Base-by-base conservation (phyloP, 2,329 filamentous ascomycete species). In the Leptographium radiaticola region DNA sequence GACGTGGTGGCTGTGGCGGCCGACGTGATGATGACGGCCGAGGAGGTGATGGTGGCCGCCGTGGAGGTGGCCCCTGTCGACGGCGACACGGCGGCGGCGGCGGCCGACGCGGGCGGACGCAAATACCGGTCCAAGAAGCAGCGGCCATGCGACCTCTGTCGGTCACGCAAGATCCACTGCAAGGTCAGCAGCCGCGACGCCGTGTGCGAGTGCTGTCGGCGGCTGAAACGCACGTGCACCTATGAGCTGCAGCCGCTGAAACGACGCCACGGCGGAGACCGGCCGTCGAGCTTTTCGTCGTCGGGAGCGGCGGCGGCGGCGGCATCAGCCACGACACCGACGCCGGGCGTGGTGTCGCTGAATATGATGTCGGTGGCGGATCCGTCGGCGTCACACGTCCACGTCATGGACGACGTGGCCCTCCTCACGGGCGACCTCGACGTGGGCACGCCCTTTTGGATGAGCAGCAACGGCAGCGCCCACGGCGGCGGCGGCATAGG, bases 51-150 rank as follows among this genome's bases (percentile, higher is more conserved):
- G 25, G 25, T 25, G 25, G 25, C 25, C 25, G 25, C 25, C 25
- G 25, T 25, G 25, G 25, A 25, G 25, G 5, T 25, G 25, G 25
- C 25, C 25, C 25, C 25, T 5, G 25, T 25, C 25, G 25, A 25
- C 25, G 25, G 3, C 25, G 25, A 25, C 25, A 49, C 42, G 42
- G 42, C 42, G 4, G 20, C 43, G 5, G 20, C 43, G n/a, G n/a
- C 40, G 40, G 20, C n/a, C 43, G 20, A 45, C 34, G 12, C 34
- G 3, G 34, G 43, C 43, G 58, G 56, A 2, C 58, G 58, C 46
- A 58, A 55, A 36, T 59, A 59, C 44, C 56, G 58, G 30, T 59
- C 58, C 30, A 59, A 59, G 52, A 59, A 58, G 53, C 58, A 59
- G 49, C 38, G 57, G 45, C 57, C 57, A 2, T 58, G 58, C 44